phyloP scores from a whole-genome alignment of 768 basidiomycete genomes.

The Leccinellum luteum region DNA sequence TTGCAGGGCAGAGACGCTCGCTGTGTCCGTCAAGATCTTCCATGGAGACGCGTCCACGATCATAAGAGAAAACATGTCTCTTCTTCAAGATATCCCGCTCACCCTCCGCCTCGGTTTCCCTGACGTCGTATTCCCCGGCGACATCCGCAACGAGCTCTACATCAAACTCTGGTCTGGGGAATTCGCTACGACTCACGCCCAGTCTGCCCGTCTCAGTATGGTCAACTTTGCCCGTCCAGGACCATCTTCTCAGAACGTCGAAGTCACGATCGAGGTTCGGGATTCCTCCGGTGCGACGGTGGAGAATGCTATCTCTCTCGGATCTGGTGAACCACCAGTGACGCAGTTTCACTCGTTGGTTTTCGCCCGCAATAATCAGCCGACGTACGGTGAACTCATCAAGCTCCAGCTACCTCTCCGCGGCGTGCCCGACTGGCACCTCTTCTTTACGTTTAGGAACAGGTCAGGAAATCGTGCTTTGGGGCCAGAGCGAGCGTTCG shows the following conservation, averaged over 20 bases:
- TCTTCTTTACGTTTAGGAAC: slow-evolving; percentile 93
- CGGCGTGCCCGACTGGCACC: slow-evolving; percentile 74
- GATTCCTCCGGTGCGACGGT: slow-evolving; percentile 66
- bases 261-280: slow-evolving; percentile 88
- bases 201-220: slow-evolving; percentile 56
- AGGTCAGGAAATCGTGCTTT: slow-evolving; percentile 51
- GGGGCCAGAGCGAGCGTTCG: slow-evolving; percentile 74
- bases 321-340: slow-evolving; percentile 80
- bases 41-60: slow-evolving; percentile 77
- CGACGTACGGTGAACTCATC: slow-evolving; percentile 91
- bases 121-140: slow-evolving; percentile 93
- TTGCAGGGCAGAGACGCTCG: slow-evolving; percentile 79
- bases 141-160: slow-evolving; percentile 91
- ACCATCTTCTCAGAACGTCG: slow-evolving; percentile 55
- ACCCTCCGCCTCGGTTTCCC: slow-evolving; percentile 91
- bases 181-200: slow-evolving; percentile 57
- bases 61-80: slow-evolving; percentile 77
- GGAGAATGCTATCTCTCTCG: slow-evolving; percentile 73
- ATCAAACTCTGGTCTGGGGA: slow-evolving; percentile 95
- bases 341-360: slow-evolving; percentile 88
- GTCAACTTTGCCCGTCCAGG: slow-evolving; percentile 59
- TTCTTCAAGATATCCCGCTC: slow-evolving; percentile 77
- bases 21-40: slow-evolving; percentile 82
- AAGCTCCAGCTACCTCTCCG: slow-evolving; percentile 76
- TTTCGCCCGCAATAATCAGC: slow-evolving; percentile 82